Conservation (phyloP, 2,329 filamentous ascomycete species). For the Dryadomyces sulphureus region DNA sequence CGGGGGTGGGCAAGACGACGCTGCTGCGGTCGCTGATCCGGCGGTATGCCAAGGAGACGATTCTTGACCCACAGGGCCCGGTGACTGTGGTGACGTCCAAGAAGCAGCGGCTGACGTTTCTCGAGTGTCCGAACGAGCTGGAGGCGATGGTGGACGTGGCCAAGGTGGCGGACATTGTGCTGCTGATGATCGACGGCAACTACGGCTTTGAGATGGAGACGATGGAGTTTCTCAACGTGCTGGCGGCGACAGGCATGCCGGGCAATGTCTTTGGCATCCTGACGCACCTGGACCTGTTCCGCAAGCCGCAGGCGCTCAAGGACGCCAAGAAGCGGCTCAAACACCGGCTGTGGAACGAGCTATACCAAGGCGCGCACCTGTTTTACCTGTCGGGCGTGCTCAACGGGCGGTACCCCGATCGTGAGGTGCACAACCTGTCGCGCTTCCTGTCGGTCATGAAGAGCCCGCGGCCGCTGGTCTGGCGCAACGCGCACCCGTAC, state of each 20-base stretch:
- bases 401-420: conserved; percentile 90
- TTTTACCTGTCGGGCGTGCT: conserved; percentile 96
- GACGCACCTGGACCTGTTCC: conserved; percentile 90
- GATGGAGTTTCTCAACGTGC: conserved; percentile 94
- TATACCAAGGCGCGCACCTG: conserved; percentile 92
- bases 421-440: conserved; percentile 89
- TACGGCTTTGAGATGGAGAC: conserved; percentile 99
- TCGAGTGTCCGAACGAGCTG: conserved; percentile 94
- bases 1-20: conserved; percentile 23
- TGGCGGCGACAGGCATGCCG: conserved; percentile 92
- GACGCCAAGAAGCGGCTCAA: conserved; percentile 94
- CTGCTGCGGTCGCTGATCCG: conserved; percentile 68
- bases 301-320: conserved; percentile 81
- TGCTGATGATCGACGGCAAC: conserved; percentile 97
- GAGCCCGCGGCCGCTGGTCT: conserved; percentile 88
- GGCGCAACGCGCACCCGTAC: conserved; percentile 94
- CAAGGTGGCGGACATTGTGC: conserved; percentile 92
- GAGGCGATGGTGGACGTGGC: conserved; percentile 94
- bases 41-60: conserved; percentile 88
- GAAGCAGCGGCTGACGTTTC: conserved; percentile 81
- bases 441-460: conserved; percentile 98
- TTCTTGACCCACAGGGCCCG: conserved; percentile 78
- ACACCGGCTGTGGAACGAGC: conserved; percentile 87
- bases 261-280: conserved; percentile 96
- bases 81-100: conserved; percentile 96